phyloP scores from a whole-genome alignment of 345 rosid species.

The Euphorbia pulcherrima region DNA sequence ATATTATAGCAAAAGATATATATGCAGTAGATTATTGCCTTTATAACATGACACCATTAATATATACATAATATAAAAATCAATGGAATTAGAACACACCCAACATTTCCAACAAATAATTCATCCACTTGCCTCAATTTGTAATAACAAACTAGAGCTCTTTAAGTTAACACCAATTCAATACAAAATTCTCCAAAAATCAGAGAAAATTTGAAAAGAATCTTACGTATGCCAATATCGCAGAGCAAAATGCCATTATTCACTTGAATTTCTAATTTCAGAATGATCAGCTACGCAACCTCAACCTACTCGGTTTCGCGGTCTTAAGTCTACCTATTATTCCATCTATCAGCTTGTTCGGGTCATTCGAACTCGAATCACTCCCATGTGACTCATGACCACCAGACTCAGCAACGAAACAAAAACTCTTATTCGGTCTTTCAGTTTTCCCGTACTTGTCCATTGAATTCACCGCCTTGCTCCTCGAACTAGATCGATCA shows the following conservation, averaged over 20 bases:
- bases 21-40: too few relatives aligned
- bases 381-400: neutral
- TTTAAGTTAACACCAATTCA: neutral
- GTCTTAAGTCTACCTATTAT: constrained; percentile 45
- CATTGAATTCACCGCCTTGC: constrained; percentile 12
- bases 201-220: neutral
- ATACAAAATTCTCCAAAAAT: neutral
- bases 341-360: constrained; percentile 33
- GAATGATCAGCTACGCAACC: constrained; percentile 26
- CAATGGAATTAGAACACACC: too few relatives aligned
- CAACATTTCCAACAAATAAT: too few relatives aligned
- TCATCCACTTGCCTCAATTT: too few relatives aligned
- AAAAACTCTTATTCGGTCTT: constrained; percentile 44
- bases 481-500: constrained; percentile 15
- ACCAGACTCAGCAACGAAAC: constrained; percentile 46
- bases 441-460: constrained; percentile 29
- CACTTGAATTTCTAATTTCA: neutral
- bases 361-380: neutral
- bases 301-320: constrained; percentile 37
- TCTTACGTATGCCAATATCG: constrained; percentile 1
- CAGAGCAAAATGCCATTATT: neutral
- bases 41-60: too few relatives aligned
- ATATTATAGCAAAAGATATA: too few relatives aligned
- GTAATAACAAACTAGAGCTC: neutral
- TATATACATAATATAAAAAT: too few relatives aligned